Base-by-base conservation (phyloP, 2,329 filamentous ascomycete species). In the Aspergillus pseudoterreus region DNA sequence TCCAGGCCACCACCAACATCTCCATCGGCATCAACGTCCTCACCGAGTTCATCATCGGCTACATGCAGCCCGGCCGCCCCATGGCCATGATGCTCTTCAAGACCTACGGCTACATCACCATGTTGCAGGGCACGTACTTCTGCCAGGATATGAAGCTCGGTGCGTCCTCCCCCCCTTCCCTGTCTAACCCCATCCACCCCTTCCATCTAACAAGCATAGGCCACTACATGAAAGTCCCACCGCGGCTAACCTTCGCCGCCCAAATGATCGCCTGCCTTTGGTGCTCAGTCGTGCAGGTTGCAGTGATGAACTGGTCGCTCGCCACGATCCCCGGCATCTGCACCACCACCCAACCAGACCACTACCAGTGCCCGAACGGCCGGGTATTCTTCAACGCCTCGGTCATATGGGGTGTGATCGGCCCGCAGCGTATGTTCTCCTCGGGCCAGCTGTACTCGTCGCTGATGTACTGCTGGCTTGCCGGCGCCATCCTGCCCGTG, bases 1-100 rank as follows among this genome's bases (percentile, higher is more conserved):
- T 90, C 32, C 80, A 87, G 61, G 87, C 85, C 4, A 87, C 86
- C 4, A 86, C 66, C 75, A 88, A 88, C 62, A 85, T 81, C 12
- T 58, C 70, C 36, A 84, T 88, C 4, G 84, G 84, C 4, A 75
- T 89, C 33, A 90, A 90, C 58, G 84, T 90, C 15, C 70, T 89
- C 52, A 86, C 85, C n/a, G 85, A 88, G 64, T 87, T 86, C 60
- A 79, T 90, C 53, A 79, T 86, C 54, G 86, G 86, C 5, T 89
- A 89, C 68, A 85, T 89, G 77, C 80, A 86, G 45, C 86, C 86
- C 0, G 86, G 86, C 22, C 78, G 79, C 3, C 86, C 86, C 1
- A 75, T 89, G 54, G 85, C 85, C 44, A 85, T 88, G 79, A 90
- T 90, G 85, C 79, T 89, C 72, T 89, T 89, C 75, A 88, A 88